Evolutionary conservation across 306 rosid genomes (phyloP), one percentile per base, ranked within the genome.

Genomic region (Pachyrhizus erosus): DNA sequence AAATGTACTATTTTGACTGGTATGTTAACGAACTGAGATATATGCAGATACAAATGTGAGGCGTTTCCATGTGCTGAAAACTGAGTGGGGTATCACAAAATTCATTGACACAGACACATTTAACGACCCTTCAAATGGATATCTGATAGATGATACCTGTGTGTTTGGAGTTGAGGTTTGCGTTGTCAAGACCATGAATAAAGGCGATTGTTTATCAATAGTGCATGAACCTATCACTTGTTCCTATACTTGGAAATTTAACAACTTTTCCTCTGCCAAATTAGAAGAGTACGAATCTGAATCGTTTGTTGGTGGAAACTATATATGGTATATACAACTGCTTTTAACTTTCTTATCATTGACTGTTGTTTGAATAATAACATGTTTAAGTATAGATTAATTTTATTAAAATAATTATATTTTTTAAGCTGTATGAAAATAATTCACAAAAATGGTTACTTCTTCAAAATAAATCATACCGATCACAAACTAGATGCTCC

Each of bases 81-180:
- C 60, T 11, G 79, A 37, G n/a, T 84, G 84, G 79, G 87, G 87
- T 1, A 37, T 87, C 40, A 1, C 81, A 14, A 71, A 87, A 71
- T 80, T 84, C 51, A 58, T 87, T 10, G 69, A 57, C 83, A 78
- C 75, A 20, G 70, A 37, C 29, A 70, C 80, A 23, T 84, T 87
- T 55, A 52, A 73, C 0, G 52, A 87, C 45, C 80, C 84, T 49
- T 78, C 86, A 17, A 87, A 81, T 2, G 88, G 90, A 61, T 84
- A 81, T 43, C 2, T 87, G 4, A 20, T 49, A 23, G 80, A 62
- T 0, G 88, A 84, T 70, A 31, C 60, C 0, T 87, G 90, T 31
- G 84, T 78, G 4, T 87, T 87, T 11, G 88, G 90, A 74, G 90
- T 20, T 4, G 86, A 84, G n/a, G 29, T 87, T 64, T 81, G 81